Evolutionary conservation across 306 rosid species (phyloP), one percentile per base, ranked within the genome.

Genomic region (Aeschynomene evenia): DNA sequence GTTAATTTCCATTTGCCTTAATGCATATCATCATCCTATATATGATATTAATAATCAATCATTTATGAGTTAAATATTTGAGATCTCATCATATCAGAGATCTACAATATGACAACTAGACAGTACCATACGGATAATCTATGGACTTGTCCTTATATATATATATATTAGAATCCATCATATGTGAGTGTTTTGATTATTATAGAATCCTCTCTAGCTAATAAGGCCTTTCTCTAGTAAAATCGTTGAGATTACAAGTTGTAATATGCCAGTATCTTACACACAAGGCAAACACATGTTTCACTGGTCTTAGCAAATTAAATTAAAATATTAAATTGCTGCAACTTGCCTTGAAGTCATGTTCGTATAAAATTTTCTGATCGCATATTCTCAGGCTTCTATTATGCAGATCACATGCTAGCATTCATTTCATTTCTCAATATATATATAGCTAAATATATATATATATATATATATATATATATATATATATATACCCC

Each of bases 371-470:
- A 49, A 60, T 19, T 39, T 37, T 62, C 56, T 63, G 33, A 21
- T 24, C 42, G 73, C 68, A 54, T 15, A 53, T 75, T 67, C 66
- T 63, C 34, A 21, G 29, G 73, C 68, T 29, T 46, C 40, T 19
- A 53, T 63, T 13, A 33, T 43, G 73, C 54, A 65, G 5, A 67
- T 77, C 77, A 56, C 77, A 66, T 77, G 82, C 73, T 23, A 31
- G 66, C 71, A 70, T 77, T 53, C 71, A 70, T 49, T 49, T 52
- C 11, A n/a, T n/a, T 34, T 5, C 7, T 34, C 3, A 34, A 34
- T 34, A 34, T 3, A 7, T 5, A 34, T 5, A 34, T 1, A n/a
- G n/a, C n/a, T n/a, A n/a, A n/a, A n/a, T n/a, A n/a, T n/a, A n/a
- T n/a, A n/a, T n/a, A n/a, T n/a, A n/a, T n/a, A n/a, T n/a, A n/a